Conservation (phyloP, 2,329 filamentous ascomycete genomes). For the Proliferodiscus dingleyae region DNA sequence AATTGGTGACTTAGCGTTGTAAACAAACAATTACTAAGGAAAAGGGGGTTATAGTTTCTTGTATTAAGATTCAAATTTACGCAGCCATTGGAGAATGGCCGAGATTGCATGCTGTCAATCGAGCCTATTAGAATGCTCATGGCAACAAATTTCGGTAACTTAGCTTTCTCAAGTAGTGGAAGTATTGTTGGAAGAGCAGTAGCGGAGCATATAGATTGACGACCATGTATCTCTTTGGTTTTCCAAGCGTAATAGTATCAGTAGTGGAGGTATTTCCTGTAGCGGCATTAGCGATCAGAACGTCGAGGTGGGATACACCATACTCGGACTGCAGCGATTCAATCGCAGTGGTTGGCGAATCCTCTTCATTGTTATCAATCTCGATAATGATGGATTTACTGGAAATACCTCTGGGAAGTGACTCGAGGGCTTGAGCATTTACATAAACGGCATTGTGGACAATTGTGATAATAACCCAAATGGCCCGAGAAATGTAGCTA, state of each 20-base stretch:
- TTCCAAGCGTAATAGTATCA: neutral
- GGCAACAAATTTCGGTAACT: neutral
- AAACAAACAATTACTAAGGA: too few species aligned
- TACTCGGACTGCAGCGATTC: neutral
- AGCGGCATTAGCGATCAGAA: neutral
- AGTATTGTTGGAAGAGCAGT: neutral
- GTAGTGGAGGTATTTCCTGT: neutral
- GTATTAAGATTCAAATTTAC: too few species aligned
- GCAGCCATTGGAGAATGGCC: neutral
- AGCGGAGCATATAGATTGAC: neutral
- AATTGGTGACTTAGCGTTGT: too few species aligned
- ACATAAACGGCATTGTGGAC: conserved; percentile 13
- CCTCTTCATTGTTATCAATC: neutral
- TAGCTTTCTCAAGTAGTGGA: neutral
- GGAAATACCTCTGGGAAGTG: neutral
- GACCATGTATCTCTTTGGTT: neutral
- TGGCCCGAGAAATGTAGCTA: conserved; percentile 10
- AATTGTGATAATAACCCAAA: conserved; percentile 9
- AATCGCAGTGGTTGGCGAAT: neutral
- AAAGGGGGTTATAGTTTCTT: too few species aligned
- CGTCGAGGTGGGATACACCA: neutral
- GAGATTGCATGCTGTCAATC: neutral
- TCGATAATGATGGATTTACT: neutral
- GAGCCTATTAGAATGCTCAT: neutral
- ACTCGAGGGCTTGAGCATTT: conserved; percentile 10